These are phyloP conservation scores for Kluyveromyces sp. DNA, from an alignment of 1,139 yeast species.

Conservation along the genomic window DNA sequence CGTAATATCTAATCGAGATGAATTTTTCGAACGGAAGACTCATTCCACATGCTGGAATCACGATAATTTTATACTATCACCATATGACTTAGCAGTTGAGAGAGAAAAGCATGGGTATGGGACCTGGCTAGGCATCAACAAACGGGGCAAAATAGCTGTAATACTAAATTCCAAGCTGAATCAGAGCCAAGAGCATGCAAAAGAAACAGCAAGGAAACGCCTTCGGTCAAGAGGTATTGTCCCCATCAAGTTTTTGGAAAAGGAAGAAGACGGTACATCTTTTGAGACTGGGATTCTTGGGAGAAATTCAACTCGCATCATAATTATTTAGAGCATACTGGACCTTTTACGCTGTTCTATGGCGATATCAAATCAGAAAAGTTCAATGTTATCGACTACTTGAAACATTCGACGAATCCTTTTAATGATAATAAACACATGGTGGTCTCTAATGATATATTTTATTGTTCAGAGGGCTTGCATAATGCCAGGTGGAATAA, in stretches of 20 bases:
- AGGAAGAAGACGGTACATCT: slow-evolving; percentile 20
- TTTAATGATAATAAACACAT: slow-evolving; percentile 37
- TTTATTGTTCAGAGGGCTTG: slow-evolving; percentile 36
- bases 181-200: slow-evolving; percentile 34
- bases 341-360: slow-evolving; percentile 78
- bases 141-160: slow-evolving; percentile 58
- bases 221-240: slow-evolving; percentile 62
- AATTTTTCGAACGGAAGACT: slow-evolving; percentile 68
- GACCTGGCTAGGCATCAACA: slow-evolving; percentile 81
- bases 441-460: slow-evolving; percentile 31
- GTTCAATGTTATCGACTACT: slow-evolving; percentile 25
- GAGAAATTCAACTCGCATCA: slow-evolving; percentile 21
- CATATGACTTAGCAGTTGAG: slow-evolving; percentile 69
- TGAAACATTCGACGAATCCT: slow-evolving; percentile 35
- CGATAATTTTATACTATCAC: slow-evolving; percentile 48
- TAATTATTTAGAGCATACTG: slow-evolving; percentile 42
- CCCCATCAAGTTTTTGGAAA: slow-evolving; percentile 49
- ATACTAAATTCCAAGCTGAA: slow-evolving; percentile 51
- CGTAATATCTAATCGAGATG: slow-evolving; percentile 78
- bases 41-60: slow-evolving; percentile 48
- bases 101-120: slow-evolving; percentile 42
- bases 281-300: slow-evolving; percentile 39
- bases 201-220: slow-evolving; percentile 20
- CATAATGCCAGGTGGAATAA: slow-evolving; percentile 49
- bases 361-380: slow-evolving; percentile 46